Percentiles rank a stretch among this genome's conserved stretches.
Conservation (phyloP, 2,329 filamentous ascomycete genomes). For the Colletotrichum orbiculare region DNA sequence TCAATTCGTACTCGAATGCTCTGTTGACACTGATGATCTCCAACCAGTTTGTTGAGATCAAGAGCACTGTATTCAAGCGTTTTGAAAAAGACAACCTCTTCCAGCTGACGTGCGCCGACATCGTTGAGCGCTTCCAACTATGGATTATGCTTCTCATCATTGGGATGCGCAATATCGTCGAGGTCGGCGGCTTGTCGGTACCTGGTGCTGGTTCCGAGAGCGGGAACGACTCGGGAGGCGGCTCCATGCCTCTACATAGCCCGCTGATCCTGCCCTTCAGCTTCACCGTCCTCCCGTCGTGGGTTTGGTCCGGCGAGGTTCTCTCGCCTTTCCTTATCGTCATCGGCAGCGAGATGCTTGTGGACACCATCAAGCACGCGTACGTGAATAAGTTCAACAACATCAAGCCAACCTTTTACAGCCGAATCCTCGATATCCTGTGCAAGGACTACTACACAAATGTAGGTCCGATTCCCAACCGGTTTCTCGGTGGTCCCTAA, state of each 20-base stretch:
- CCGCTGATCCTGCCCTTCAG: conserved; percentile 87
- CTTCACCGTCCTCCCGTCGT: conserved; percentile 88
- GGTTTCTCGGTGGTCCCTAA: not conserved
- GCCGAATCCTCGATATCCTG: conserved; percentile 89
- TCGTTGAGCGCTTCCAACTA: conserved; percentile 96
- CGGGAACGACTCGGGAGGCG: conserved; percentile 60
- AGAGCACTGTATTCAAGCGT: conserved; percentile 97
- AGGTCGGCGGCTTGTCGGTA: conserved; percentile 85
- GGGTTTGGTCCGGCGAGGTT: conserved; percentile 82
- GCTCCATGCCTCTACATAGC: conserved; percentile 70
- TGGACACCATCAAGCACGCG: conserved; percentile 96
- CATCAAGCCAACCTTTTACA: conserved; percentile 89
- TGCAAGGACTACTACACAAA: conserved; percentile 99
- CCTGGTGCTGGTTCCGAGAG: conserved; percentile 64
- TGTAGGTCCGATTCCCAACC: conserved; percentile 55
- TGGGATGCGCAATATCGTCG: conserved; percentile 93
- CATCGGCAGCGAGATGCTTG: conserved; percentile 93
- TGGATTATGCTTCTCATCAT: conserved; percentile 99
- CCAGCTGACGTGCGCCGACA: conserved; percentile 94
- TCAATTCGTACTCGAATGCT: conserved; percentile 98
- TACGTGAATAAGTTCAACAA: conserved; percentile 99
- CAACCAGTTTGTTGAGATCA: conserved; percentile 99
- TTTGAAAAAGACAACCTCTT: conserved; percentile 99
- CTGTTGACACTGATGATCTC: conserved; percentile 91
- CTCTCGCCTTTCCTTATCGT: conserved; percentile 94